Evolutionary conservation across 768 basidiomycete species (phyloP), one percentile per base, ranked within the genome.

Genomic region (Calocybe gangraenosa): DNA sequence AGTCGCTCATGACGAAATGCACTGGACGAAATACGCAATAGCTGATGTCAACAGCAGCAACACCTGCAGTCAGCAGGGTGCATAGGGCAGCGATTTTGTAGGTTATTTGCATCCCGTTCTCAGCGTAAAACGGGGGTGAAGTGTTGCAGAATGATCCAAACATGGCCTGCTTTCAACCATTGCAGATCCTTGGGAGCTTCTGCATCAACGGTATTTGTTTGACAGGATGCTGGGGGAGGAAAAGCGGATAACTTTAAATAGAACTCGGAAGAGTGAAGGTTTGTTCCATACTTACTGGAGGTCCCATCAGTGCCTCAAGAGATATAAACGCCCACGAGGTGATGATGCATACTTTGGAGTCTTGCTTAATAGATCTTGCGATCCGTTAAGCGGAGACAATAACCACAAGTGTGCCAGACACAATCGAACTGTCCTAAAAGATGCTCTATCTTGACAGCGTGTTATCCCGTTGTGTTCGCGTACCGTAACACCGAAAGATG

Each of bases 11-110:
- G n/a, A n/a, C n/a, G n/a, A n/a, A n/a, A n/a, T n/a, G n/a, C n/a
- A n/a, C n/a, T n/a, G n/a, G n/a, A n/a, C n/a, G n/a, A n/a, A n/a
- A n/a, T 37, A 48, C 47, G 17, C 47, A 48, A 31, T 37, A 48
- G 8, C 25, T 19, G 17, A 48, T 30, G 19, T 49, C 42, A 40
- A 40, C 42, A 19, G 47, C 47, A 34, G 38, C 38, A 15, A 19
- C 47, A 18, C 32, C 38, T 14, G 42, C 20, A 19, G 25, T 17
- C 13, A 49, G 32, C 17, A 49, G 31, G n/a, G 47, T n/a, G 35
- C 18, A 17, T 22, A 39, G 38, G 20, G 35, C 15, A 23, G 30
- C 32, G n/a, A 18, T 7, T 49, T 44, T 44, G 3, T 22, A 17
- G 14, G 37, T 43, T 25, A 21, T 18, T 20, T 40, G 47, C 47